Base-by-base conservation (phyloP, 2,329 filamentous ascomycete genomes). In the Fusarium solani-melongenae region DNA sequence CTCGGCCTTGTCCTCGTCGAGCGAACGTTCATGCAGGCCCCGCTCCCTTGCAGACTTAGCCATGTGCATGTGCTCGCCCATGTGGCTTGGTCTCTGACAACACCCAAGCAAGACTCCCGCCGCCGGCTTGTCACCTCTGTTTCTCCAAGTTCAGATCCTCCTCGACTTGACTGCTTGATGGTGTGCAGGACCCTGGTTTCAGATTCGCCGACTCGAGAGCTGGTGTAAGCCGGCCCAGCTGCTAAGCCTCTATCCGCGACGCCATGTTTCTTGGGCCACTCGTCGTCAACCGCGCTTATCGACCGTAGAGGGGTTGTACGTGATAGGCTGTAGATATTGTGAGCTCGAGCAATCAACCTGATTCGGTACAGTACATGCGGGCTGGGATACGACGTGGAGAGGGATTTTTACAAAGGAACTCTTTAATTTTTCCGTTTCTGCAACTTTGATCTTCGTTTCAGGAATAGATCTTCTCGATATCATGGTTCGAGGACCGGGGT, bases 1-100 rank as follows among this genome's bases (percentile, higher is more conserved):
- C 58, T 70, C 53, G 57, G 41, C 57, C 41, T 55, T 44, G 53
- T 39, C 70, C 60, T 66, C 38, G 56, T 63, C 46, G 38, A 68
- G 63, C 24, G 31, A 70, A 77, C 69, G 73, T 74, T 72, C 76
- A 75, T 76, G 71, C 75, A 76, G 69, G 64, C 74, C 68, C 76
- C 76, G 62, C 76, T 70, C 61, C 62, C 60, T 70, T 72, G 71
- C 68, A 76, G 67, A 44, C 39, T 39, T n/a, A 53, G 39, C 61
- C 69, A 70, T 68, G 74, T 58, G 64, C 76, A 78, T 78, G 76
- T 78, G 75, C 69, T 56, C 64, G 61, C 49, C 72, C 65, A 69
- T 71, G 70, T 71, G 69, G 62, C 67, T 65, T 63, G 55, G 59
- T 29, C 51, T 55, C 56, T 63, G 49, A 70, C 36, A 51, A 59